phyloP scores from a whole-genome alignment of 2,329 filamentous ascomycete species.

The Hymenoscyphus salicellus region DNA sequence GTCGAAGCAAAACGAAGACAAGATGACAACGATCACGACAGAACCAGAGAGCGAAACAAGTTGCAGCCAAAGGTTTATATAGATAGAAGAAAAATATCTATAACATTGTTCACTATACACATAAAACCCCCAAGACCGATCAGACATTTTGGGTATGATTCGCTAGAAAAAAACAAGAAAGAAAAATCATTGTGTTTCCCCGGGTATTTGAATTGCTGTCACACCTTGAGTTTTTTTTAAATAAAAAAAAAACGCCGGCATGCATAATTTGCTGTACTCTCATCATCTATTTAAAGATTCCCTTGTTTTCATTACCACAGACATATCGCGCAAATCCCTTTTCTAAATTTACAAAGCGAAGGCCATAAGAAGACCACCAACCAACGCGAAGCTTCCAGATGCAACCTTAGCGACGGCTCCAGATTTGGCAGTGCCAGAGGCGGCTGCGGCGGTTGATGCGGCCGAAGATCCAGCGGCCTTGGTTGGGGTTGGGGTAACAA shows the following conservation, averaged over 20 bases:
- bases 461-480: constrained; percentile 1
- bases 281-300: neutral
- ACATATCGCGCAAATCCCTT: neutral
- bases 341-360: constrained; percentile 25
- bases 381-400: constrained; percentile 23
- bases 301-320: neutral
- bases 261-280: neutral
- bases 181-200: neutral
- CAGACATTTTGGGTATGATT: too few species aligned
- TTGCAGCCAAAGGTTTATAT: neutral
- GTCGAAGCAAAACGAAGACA: neutral
- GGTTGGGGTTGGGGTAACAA: constrained; percentile 8
- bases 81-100: neutral
- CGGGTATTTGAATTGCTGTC: neutral
- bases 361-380: constrained; percentile 27
- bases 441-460: neutral
- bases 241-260: neutral
- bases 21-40: neutral
- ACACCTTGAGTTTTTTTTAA: neutral
- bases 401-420: constrained; percentile 14
- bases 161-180: neutral
- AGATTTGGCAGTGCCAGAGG: constrained; percentile 32
- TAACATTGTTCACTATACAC: neutral
- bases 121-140: neutral
- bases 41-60: neutral